Percentiles rank a stretch among this genome's conserved stretches.
phyloP scores from a whole-genome alignment of 495 filamentous ascomycete species.

The Venustampulla echinocandica region DNA sequence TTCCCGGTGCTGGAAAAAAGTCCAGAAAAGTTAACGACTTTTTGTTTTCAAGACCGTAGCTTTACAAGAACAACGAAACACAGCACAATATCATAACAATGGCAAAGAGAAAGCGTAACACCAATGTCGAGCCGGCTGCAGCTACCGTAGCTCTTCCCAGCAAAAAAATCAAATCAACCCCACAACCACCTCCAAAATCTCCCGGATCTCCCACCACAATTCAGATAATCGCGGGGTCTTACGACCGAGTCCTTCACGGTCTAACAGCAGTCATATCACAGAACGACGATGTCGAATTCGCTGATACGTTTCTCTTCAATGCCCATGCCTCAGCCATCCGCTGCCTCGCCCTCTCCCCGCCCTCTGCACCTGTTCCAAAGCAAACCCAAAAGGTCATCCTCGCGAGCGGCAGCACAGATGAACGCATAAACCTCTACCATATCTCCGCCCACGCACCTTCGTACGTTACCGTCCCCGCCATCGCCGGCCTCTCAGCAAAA shows the following conservation, averaged over 20 bases:
- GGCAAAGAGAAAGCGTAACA: constrained; percentile 66
- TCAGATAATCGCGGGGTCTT: constrained; percentile 88
- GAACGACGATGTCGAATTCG: constrained; percentile 51
- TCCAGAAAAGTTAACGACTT: too few species aligned
- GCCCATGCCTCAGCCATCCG: constrained; percentile 86
- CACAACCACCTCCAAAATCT: constrained; percentile 7
- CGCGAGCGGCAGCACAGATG: constrained; percentile 84
- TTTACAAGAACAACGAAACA: too few species aligned
- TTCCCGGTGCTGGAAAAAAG: too few species aligned
- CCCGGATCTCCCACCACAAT: constrained; percentile 44
- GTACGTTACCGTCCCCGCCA: constrained; percentile 20
- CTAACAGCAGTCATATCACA: constrained; percentile 63
- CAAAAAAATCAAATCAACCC: constrained; percentile 35
- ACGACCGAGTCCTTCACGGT: constrained; percentile 89
- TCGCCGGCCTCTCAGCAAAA: constrained; percentile 56
- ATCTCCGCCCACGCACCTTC: constrained; percentile 65
- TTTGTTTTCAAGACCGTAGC: too few species aligned
- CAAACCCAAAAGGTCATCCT: constrained; percentile 66
- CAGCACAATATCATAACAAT: constrained; percentile 34
- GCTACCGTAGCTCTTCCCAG: constrained; percentile 16
- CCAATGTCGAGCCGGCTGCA: constrained; percentile 15
- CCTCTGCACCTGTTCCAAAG: constrained; percentile 49
- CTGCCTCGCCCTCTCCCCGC: constrained; percentile 78
- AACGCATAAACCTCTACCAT: constrained; percentile 89
- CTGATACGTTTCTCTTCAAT: constrained; percentile 93